Evolutionary conservation across 371 early-diverging fungal species (phyloP).

Genomic region (Mucor sp.): DNA sequence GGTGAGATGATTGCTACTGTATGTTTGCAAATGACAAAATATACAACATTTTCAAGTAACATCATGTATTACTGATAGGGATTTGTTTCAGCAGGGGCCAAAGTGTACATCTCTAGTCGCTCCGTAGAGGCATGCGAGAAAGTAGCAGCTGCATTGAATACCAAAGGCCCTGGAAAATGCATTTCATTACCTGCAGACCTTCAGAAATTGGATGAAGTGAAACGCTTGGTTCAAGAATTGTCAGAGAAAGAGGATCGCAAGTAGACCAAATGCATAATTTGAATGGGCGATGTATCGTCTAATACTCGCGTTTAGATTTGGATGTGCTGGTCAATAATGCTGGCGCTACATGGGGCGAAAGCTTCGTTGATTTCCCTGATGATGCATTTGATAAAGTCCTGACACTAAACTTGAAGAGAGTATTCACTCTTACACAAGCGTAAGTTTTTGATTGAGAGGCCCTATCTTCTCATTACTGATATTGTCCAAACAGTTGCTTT

Average conservation of each 20-base stretch:
- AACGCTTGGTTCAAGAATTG: constrained; percentile 63
- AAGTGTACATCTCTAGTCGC: constrained; percentile 76
- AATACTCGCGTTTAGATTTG: constrained; percentile 48
- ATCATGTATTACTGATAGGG: constrained; percentile 36
- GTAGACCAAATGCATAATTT: background rate
- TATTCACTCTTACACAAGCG: constrained; percentile 82
- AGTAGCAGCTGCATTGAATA: constrained; percentile 57
- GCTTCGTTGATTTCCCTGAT: constrained; percentile 64
- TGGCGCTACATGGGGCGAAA: constrained; percentile 68
- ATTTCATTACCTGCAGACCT: constrained; percentile 79
- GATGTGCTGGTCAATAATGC: constrained; percentile 86
- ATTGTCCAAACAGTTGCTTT: constrained; percentile 43
- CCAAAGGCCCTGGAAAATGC: constrained; percentile 69
- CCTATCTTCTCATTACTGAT: background rate
- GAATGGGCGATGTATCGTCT: background rate
- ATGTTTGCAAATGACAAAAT: background rate
- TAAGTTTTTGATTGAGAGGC: constrained; percentile 22
- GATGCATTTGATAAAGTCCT: constrained; percentile 73
- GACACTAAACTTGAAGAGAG: constrained; percentile 81
- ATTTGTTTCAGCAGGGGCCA: constrained; percentile 74
- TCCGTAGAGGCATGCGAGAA: constrained; percentile 60
- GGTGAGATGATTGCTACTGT: constrained; percentile 63
- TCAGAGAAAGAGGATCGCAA: constrained; percentile 57
- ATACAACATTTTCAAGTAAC: background rate
- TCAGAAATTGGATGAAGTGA: constrained; percentile 55